Evolutionary conservation across 495 filamentous ascomycete species (phyloP).

Genomic region (Hypoxylon cercidicola): DNA sequence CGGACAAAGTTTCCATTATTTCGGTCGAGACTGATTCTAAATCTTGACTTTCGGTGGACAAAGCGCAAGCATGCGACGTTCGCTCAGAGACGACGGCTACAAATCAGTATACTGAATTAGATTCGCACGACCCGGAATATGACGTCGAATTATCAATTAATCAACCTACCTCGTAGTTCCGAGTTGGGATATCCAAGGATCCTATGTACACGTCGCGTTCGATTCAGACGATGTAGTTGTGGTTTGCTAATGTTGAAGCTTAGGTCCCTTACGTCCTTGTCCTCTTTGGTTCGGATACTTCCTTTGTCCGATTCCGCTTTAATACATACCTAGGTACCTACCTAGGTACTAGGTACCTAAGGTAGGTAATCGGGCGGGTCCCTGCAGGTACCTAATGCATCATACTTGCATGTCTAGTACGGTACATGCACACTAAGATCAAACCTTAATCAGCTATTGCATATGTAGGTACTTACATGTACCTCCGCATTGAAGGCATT

Average conservation of each 20-base stretch:
- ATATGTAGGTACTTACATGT: too few species aligned
- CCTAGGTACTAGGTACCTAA: too few species aligned
- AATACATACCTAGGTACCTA: background rate
- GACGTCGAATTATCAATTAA: background rate
- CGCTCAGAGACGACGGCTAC: constrained; percentile 28
- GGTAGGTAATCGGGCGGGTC: too few species aligned
- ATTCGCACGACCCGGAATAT: constrained; percentile 3
- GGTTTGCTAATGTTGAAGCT: background rate
- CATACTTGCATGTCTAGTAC: too few species aligned
- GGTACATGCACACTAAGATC: too few species aligned
- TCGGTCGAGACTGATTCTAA: background rate
- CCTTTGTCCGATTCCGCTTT: constrained; percentile 25
- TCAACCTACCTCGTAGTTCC: background rate
- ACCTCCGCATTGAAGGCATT: too few species aligned
- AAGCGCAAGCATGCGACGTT: constrained; percentile 19
- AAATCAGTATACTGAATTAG: constrained; percentile 28
- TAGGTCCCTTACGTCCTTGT: background rate
- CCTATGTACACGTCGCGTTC: background rate
- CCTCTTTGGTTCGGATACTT: background rate
- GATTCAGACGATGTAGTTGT: too few species aligned
- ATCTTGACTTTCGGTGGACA: background rate
- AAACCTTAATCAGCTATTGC: too few species aligned
- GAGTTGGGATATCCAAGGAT: too few species aligned
- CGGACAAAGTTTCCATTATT: constrained; percentile 19
- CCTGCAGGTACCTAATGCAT: too few species aligned